phyloP scores from a whole-genome alignment of 805 yeast genomes.

The Naumovozyma baii region DNA sequence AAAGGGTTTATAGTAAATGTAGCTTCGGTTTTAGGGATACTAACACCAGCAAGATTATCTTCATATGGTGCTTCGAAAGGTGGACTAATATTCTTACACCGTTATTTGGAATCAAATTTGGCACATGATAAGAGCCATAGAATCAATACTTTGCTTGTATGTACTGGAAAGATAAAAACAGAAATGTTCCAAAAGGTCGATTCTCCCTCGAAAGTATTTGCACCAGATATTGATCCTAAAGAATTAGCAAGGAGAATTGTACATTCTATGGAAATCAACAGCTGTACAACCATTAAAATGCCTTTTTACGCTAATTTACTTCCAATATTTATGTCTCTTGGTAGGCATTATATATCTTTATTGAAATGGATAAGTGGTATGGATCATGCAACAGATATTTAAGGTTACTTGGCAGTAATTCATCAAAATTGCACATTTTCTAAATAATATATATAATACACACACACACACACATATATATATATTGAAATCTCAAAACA shows the following conservation, averaged over 20 bases:
- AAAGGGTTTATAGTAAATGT: constrained; percentile 75
- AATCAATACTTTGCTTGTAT: constrained; percentile 61
- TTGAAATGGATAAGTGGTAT: constrained; percentile 50
- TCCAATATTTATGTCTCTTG: constrained; percentile 61
- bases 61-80: constrained; percentile 89
- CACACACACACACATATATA: too few species aligned
- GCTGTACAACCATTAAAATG: constrained; percentile 55
- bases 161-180: constrained; percentile 84
- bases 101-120: constrained; percentile 62
- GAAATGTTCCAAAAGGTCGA: constrained; percentile 59
- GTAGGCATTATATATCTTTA: constrained; percentile 45
- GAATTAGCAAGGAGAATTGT: constrained; percentile 54
- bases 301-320: constrained; percentile 72
- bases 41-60: constrained; percentile 70
- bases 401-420: neutral
- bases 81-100: constrained; percentile 77
- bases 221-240: constrained; percentile 70
- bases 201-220: constrained; percentile 67
- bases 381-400: constrained; percentile 34
- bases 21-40: constrained; percentile 76
- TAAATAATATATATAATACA: too few species aligned
- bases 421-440: too few species aligned
- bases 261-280: constrained; percentile 47
- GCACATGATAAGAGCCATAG: constrained; percentile 14
- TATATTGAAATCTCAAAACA: too few species aligned